Evolutionary conservation across 345 rosid genomes (phyloP), one percentile per base, ranked within the genome.

Genomic region (Lepidium didymum): DNA sequence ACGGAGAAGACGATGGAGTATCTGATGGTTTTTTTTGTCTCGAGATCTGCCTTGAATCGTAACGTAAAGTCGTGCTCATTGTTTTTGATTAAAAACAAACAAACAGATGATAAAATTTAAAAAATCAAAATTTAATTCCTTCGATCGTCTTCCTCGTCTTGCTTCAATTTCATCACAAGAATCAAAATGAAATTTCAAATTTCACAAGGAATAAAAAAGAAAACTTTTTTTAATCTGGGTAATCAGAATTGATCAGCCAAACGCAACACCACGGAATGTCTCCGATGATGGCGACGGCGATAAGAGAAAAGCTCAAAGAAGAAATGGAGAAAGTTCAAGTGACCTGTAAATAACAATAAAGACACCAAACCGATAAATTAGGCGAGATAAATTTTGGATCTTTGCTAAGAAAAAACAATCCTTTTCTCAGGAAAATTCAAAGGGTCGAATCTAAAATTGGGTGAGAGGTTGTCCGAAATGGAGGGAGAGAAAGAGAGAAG

Each of bases 1-100:
- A 62, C 16, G 81, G 76, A 41, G 78, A 45, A 4, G 69, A 67
- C 15, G 75, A 75, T 14, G 79, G 71, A 8, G 79, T 64, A 14
- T 69, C 72, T 1, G 55, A 49, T 11, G 69, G 76, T 60, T 54
- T 34, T n/a, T 64, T 55, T 10, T 47, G 67, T 49, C 78, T 45
- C 38, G 70, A 45, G 59, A 68, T 54, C 41, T 61, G 78, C 6
- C 45, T 53, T 1, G 69, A 44, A 68, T 74, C 78, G 64, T 60
- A 74, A 74, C 74, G 78, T 45, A 38, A 45, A 15, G 45, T 45
- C 69, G 51, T 15, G 46, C 40, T 62, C 69, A 75, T 67, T 7
- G 51, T 52, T 38, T 44, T 56, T 46, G 19, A 19, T 19, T 51
- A 21, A 35, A 15, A 40, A 5, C 5, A 5, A 52, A 50, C 14